These are phyloP conservation scores for Astrocystis sublimbata DNA, from an alignment of 495 filamentous ascomycete genomes.

Conservation along the genomic window DNA sequence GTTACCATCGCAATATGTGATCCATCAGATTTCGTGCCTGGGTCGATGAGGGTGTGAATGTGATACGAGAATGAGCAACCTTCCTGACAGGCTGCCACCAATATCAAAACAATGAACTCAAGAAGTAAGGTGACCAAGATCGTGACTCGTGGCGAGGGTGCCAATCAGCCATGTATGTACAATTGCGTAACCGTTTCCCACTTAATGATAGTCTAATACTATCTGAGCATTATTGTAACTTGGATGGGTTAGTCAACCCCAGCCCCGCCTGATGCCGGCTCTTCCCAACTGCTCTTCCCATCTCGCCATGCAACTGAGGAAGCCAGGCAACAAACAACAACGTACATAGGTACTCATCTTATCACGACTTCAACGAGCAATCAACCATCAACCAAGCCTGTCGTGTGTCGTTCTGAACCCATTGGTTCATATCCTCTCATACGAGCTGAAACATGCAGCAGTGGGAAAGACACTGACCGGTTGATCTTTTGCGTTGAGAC, in stretches of 20 bases:
- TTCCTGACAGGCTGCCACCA: not conserved
- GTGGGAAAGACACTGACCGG: too few relatives aligned
- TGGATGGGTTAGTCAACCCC: not conserved
- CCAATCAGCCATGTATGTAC: constrained; percentile 3
- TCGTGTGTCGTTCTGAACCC: too few relatives aligned
- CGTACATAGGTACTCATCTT: too few relatives aligned
- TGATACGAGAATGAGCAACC: not conserved
- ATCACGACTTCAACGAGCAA: too few relatives aligned
- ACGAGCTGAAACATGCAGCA: too few relatives aligned
- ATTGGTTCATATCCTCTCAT: too few relatives aligned
- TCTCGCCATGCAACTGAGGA: too few relatives aligned
- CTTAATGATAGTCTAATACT: not conserved
- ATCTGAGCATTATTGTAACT: too few relatives aligned
- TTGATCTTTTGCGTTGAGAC: too few relatives aligned
- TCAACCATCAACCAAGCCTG: too few relatives aligned
- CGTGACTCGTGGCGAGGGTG: not conserved
- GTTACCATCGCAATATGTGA: not conserved
- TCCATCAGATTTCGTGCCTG: not conserved
- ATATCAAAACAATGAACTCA: not conserved
- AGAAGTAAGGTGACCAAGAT: not conserved
- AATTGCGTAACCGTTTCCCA: constrained; percentile 15
- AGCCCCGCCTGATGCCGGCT: not conserved
- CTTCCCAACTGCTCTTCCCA: too few relatives aligned
- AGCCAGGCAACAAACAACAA: too few relatives aligned
- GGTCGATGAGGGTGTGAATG: not conserved